Evolutionary conservation across 179 eudicot species (phyloP).

Genomic region (Gypsophila paniculata): DNA sequence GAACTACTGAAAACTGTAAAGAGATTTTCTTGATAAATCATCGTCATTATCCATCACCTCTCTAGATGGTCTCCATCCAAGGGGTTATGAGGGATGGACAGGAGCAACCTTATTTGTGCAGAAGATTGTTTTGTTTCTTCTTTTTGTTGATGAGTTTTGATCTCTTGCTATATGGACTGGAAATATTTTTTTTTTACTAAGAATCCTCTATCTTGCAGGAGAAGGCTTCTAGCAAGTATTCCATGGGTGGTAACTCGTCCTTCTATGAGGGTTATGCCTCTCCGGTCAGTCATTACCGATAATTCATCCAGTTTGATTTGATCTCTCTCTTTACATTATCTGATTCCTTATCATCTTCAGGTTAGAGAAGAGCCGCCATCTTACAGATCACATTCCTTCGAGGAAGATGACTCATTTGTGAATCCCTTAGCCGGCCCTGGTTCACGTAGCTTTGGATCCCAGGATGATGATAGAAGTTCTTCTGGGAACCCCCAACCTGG

Average conservation of each 20-base stretch:
- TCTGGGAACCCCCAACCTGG: conserved; percentile 63
- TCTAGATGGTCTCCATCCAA: neutral
- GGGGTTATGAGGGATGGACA: neutral
- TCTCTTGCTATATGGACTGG: neutral
- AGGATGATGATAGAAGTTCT: conserved; percentile 61
- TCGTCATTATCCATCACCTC: neutral
- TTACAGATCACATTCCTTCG: conserved; percentile 61
- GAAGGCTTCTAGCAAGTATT: conserved; percentile 48
- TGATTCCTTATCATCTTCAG: conserved; percentile 46
- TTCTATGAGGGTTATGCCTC: conserved; percentile 62
- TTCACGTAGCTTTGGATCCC: conserved; percentile 62
- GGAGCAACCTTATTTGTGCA: neutral
- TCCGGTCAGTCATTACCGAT: conserved; percentile 49
- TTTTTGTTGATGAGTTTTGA: conserved; percentile 6
- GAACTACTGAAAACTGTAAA: neutral
- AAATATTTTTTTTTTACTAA: neutral
- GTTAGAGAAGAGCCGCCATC: conserved; percentile 90
- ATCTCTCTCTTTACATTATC: conserved; percentile 11
- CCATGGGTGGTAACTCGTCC: conserved; percentile 46
- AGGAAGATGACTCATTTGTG: conserved; percentile 78
- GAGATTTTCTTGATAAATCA: neutral
- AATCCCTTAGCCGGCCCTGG: conserved; percentile 82
- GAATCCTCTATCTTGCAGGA: conserved; percentile 41
- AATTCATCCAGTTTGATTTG: conserved; percentile 5
- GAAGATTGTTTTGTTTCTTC: neutral